These are phyloP conservation scores for Cordyceps fumosorosea DNA, from an alignment of 2,329 filamentous ascomycete species.

Conservation along the genomic window DNA sequence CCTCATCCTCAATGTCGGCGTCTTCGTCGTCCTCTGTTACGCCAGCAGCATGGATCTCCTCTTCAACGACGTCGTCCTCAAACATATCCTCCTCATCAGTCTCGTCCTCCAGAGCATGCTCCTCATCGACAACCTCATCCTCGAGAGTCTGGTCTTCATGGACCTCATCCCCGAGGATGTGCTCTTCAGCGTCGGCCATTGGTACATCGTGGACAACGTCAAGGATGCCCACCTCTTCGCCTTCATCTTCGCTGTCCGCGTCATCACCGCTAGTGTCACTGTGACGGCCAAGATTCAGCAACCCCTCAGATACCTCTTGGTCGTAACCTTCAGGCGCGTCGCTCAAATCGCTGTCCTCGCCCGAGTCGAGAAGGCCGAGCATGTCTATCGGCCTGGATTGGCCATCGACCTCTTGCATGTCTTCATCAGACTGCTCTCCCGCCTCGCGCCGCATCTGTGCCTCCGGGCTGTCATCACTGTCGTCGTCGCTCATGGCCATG, in stretches of 20 bases:
- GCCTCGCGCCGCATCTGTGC: constrained; percentile 31
- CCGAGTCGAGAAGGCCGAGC: constrained; percentile 36
- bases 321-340: constrained; percentile 55
- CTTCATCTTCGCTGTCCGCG: constrained; percentile 30
- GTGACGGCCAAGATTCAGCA: constrained; percentile 21
- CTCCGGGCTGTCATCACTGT: constrained; percentile 36
- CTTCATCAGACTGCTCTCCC: constrained; percentile 27
- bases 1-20: constrained; percentile 11
- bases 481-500: constrained; percentile 28
- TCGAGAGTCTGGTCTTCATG: constrained; percentile 20
- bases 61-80: constrained; percentile 17
- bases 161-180: background rate
- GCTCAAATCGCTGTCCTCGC: constrained; percentile 62
- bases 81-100: background rate
- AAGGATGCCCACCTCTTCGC: constrained; percentile 20
- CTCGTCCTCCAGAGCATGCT: constrained; percentile 15
- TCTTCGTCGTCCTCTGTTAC: constrained; percentile 16
- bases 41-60: constrained; percentile 22
- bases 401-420: constrained; percentile 38
- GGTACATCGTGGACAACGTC: background rate
- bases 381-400: constrained; percentile 11
- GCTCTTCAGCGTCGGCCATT: background rate
- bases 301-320: constrained; percentile 46
- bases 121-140: constrained; percentile 19
- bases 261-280: constrained; percentile 26